Conservation (phyloP, 169 alveolate species). For the Plasmodium inui region DNA sequence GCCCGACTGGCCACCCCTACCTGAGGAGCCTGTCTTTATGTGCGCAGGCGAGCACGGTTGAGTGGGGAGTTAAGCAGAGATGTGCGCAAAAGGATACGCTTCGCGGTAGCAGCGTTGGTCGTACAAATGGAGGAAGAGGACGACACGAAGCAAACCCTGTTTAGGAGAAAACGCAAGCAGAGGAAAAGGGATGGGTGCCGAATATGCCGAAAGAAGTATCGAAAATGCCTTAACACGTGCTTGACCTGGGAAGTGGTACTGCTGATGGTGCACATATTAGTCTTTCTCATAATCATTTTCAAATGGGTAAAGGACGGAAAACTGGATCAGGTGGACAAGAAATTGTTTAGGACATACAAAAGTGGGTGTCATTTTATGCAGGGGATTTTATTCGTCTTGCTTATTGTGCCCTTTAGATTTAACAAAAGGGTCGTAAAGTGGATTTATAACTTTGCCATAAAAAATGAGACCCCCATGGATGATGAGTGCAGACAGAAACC, state of each 20-base stretch:
- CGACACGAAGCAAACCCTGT: slow-evolving; percentile 10
- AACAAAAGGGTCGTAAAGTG: slow-evolving; percentile 13
- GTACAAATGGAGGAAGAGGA: slow-evolving; percentile 32
- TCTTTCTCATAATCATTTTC: slow-evolving; percentile 23
- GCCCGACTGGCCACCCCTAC: neutral
- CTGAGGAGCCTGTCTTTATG: neutral
- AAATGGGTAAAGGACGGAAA: slow-evolving; percentile 19
- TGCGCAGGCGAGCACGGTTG: neutral
- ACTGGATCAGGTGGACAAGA: neutral
- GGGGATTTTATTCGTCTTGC: slow-evolving; percentile 29
- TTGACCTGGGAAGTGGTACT: slow-evolving; percentile 45
- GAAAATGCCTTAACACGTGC: slow-evolving; percentile 12
- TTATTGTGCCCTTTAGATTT: slow-evolving; percentile 43
- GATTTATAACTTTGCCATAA: neutral
- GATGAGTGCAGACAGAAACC: neutral
- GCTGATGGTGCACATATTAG: slow-evolving; percentile 8
- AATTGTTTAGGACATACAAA: slow-evolving; percentile 12
- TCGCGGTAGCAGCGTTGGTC: neutral
- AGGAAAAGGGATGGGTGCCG: slow-evolving; percentile 4
- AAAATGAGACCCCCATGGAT: neutral
- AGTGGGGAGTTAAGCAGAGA: neutral
- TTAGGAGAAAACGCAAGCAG: neutral
- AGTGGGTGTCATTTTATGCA: slow-evolving; percentile 55
- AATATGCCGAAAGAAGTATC: slow-evolving; percentile 3
- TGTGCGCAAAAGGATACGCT: neutral